phyloP scores from a whole-genome alignment of 2,329 filamentous ascomycete genomes.

The Nemania sp. region DNA sequence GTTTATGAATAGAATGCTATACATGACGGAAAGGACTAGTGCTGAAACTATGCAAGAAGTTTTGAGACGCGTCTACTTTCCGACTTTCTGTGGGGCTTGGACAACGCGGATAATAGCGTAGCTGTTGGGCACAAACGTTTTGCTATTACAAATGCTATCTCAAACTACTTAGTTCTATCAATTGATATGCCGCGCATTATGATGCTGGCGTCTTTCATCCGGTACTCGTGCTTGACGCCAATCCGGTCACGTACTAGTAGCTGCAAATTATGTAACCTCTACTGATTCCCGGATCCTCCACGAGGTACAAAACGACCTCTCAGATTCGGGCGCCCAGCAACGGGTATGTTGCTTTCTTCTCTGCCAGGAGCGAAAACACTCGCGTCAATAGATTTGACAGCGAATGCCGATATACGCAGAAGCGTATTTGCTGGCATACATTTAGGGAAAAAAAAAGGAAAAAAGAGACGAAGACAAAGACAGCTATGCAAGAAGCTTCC shows the following conservation, averaged over 20 bases:
- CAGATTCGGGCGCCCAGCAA: constrained; percentile 68
- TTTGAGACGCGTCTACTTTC: neutral
- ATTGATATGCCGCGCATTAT: neutral
- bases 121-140: constrained; percentile 2
- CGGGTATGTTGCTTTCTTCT: constrained; percentile 61
- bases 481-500: neutral
- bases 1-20: neutral
- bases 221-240: neutral
- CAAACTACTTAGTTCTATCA: constrained; percentile 8
- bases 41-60: neutral
- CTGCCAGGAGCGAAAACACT: constrained; percentile 69
- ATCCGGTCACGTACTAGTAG: neutral
- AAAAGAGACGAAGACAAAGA: neutral
- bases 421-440: constrained; percentile 50
- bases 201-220: neutral
- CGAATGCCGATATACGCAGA: constrained; percentile 62
- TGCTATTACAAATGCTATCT: constrained; percentile 27
- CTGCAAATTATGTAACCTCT: constrained; percentile 63
- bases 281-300: constrained; percentile 69
- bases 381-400: constrained; percentile 60
- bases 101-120: constrained; percentile 15
- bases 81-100: neutral
- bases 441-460: constrained; percentile 16
- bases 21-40: neutral
- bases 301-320: constrained; percentile 67